Conservation (phyloP, 345 rosid genomes). For the Trapa bicornis region DNA sequence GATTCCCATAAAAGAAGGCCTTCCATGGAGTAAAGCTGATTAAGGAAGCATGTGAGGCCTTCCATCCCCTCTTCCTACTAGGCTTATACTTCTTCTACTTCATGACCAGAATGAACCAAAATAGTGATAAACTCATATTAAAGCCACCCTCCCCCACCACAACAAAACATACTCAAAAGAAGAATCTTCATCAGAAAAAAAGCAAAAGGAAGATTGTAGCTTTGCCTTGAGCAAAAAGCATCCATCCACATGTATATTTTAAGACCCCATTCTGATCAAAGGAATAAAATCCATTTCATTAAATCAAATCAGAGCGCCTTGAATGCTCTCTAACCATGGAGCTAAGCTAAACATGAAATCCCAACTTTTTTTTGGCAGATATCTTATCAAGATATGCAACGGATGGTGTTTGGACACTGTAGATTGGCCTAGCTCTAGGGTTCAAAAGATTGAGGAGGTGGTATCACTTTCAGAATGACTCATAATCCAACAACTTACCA, state of each 20-base stretch:
- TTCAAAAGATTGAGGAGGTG: too few species aligned
- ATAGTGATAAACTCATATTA: constrained; percentile 13
- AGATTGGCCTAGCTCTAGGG: background rate
- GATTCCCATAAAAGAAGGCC: constrained; percentile 30
- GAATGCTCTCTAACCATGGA: background rate
- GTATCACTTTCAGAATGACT: background rate
- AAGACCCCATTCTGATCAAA: too few species aligned
- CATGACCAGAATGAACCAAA: too few species aligned
- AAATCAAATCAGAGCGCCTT: background rate
- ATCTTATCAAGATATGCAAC: background rate
- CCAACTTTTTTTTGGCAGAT: too few species aligned
- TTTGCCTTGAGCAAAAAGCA: background rate
- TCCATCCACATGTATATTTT: background rate
- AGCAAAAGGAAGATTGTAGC: constrained; percentile 8
- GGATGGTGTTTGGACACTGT: background rate
- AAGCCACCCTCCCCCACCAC: background rate
- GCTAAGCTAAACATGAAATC: background rate
- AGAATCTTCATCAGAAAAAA: constrained; percentile 7
- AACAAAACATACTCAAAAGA: constrained; percentile 10
- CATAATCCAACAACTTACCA: background rate
- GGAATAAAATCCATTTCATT: background rate
- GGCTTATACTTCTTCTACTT: background rate
- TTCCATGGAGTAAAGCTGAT: constrained; percentile 49
- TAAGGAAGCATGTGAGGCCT: background rate
- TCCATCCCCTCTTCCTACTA: constrained; percentile 6